Base-by-base conservation (phyloP, 169 alveolate species). In the Eimeria mitis region DNA sequence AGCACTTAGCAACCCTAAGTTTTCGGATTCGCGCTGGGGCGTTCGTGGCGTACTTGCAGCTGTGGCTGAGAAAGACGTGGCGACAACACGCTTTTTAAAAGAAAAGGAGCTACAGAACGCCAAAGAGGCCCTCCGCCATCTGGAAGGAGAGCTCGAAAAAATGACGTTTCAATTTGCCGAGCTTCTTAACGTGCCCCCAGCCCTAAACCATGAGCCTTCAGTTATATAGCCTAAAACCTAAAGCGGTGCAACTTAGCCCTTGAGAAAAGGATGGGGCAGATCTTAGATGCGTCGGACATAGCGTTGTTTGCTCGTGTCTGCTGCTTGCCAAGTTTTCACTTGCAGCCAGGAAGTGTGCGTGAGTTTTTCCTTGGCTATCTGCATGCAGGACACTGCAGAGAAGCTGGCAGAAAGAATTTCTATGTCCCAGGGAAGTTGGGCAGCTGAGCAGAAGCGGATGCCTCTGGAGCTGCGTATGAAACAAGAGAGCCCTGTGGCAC, bases 371-470 rank as follows among this genome's bases (percentile, higher is more conserved):
- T 11, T 79, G 40, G 42, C 28, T n/a, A 5, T 83, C 25, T 42
- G 76, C 31, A 56, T 54, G n/a, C 76, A 83, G 90, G 90, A 83
- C 31, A 83, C 90, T 31, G 76, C 90, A 42, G 90, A 83, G 19
- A 83, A 83, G 34, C 25, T 83, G 75, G 75, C 68, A 25, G 90
- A 83, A 23, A 83, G 90, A 54, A 59, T 83, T 54, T 83, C 90
- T 42, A 83, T 83, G 90, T 83, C 90, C 28, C 90, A 83, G 71
- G 90, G 90, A 37, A 83, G 90, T 37, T 83, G 90, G 90, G 90
- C 90, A 37, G 76, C 90, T 83, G 90, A 83, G 40, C 90, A 83
- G 75, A 83, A 83, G 75, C 90, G 90, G 68, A 52, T 23, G 34
- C 75, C 90, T 56, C 52, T 83, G 90, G 90, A 83, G 76, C 34